Conservation (phyloP, 352 stramenopile genomes). For the Pythium biforme region DNA sequence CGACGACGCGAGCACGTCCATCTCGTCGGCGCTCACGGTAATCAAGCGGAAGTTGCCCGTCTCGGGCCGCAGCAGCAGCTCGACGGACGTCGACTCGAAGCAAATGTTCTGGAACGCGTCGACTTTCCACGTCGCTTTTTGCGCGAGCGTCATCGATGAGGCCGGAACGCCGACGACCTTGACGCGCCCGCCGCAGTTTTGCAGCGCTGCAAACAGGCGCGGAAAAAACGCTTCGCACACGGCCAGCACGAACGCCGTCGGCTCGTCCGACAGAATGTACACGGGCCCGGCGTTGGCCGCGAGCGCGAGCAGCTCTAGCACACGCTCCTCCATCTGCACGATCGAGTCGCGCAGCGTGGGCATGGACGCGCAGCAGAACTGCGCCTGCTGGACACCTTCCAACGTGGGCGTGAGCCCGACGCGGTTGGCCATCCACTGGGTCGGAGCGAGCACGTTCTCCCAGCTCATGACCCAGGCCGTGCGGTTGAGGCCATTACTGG, state of each 20-base stretch:
- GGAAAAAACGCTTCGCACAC: constrained; percentile 53
- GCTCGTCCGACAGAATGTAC: constrained; percentile 45
- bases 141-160: constrained; percentile 31
- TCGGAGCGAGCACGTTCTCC: constrained; percentile 52
- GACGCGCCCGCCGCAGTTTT: constrained; percentile 31
- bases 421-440: constrained; percentile 35
- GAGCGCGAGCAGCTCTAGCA: constrained; percentile 36
- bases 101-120: constrained; percentile 48
- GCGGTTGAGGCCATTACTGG: constrained; percentile 20
- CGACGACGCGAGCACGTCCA: constrained; percentile 30
- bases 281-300: constrained; percentile 34
- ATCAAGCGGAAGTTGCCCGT: constrained; percentile 29
- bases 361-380: constrained; percentile 23
- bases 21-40: constrained; percentile 33
- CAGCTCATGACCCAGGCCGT: constrained; percentile 42
- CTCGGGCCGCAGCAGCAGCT: constrained; percentile 23
- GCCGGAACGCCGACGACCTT: constrained; percentile 43
- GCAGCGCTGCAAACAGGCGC: constrained; percentile 33
- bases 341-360: constrained; percentile 24
- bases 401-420: constrained; percentile 32
- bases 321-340: constrained; percentile 34
- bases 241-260: constrained; percentile 38
- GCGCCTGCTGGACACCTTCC: constrained; percentile 27
- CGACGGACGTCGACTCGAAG: constrained; percentile 32
- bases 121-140: constrained; percentile 48